Base-by-base conservation (phyloP, 129 eudicot species). In the Centaurea solstitialis region DNA sequence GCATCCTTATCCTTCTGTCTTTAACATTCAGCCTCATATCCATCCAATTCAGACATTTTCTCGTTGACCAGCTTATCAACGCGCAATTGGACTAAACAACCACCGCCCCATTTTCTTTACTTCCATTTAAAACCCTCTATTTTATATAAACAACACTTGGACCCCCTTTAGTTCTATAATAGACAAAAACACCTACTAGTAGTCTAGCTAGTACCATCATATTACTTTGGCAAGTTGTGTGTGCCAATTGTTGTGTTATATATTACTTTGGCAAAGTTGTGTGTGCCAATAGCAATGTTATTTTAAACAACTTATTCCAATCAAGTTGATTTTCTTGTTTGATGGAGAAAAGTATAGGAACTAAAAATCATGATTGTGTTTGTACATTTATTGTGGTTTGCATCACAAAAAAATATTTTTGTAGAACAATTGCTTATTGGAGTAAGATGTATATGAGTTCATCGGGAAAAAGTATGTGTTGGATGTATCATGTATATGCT, bases 1-100 rank as follows among this genome's bases (percentile, higher is more conserved):
- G 85, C 81, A 82, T 82, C 85, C 85, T 82, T 76, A 76, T 82
- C 81, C 81, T 75, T 50, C 39, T 38, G 65, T 50, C 21, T 66
- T 41, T 80, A 37, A 70, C 70, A 69, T 80, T 35, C 18, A 62
- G 66, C 73, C 66, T 59, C 40, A 17, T 64, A 66, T 81, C 50
- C 50, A 45, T 12, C 47, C 75, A 68, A 18, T 45, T 62, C 47
- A 77, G 72, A 70, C 82, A 79, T 50, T 38, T 53, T 70, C 41
- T 2, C 37, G 47, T 76, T 64, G 85, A 81, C 85, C 6, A 21
- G 20, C 28, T 26, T 3, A 50, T 53, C 85, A 76, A 82, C 85
- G 28, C 81, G 77, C 45, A 37, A 53, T 69, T 62, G 5, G 17
- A 69, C 35, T 53, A 45, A 23, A 75, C 33, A 35, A 81, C 85